Base-by-base conservation (phyloP, 768 basidiomycete species). In the Scleroderma citrinum region DNA sequence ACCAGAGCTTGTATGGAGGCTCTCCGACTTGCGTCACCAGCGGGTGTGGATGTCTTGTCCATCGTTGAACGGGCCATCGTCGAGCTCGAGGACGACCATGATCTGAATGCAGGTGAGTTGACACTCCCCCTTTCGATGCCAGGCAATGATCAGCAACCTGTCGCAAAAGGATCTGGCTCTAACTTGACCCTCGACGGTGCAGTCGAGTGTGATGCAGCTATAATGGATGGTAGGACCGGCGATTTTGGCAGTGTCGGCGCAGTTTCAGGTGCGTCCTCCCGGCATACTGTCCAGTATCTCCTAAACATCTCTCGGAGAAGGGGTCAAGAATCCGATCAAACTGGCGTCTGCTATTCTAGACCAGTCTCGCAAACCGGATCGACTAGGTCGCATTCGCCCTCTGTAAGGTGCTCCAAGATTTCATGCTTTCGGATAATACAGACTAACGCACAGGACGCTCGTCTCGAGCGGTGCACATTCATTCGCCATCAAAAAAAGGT, bases 201-300 rank as follows among this genome's bases (percentile, higher is more conserved):
- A 2, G 87, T 90, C 16, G 89, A 92, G 67, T 91, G 89, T 56
- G 89, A 92, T 56, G 88, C 89, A 7, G 76, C 85, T 12, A 70
- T 91, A 48, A 87, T 88, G 81, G 67, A 71, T 19, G 76, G 77
- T 20, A 62, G 59, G 38, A 62, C 65, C 0, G 59, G 64, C 19
- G 64, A 67, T n/a, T 92, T 86, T 60, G 89, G 87, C 23, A 80
- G 83, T 55, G 76, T 83, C 16, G 90, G 85, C 38, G 89, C 88
- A 3, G 72, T 86, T 24, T 73, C 82, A 62, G 85, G 87, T 83
- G 57, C 35, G 56, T 56, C 19, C 37, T 30, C 30, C 36, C 19
- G 13, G 19, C 6, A 35, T 41, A 17, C 8, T n/a, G 24, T 24
- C 6, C 10, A 3, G 14, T 21, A 17, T 42, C 21, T 31, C 23